phyloP scores from a whole-genome alignment of 75 land plant genomes.

The Picea sitchensis region DNA sequence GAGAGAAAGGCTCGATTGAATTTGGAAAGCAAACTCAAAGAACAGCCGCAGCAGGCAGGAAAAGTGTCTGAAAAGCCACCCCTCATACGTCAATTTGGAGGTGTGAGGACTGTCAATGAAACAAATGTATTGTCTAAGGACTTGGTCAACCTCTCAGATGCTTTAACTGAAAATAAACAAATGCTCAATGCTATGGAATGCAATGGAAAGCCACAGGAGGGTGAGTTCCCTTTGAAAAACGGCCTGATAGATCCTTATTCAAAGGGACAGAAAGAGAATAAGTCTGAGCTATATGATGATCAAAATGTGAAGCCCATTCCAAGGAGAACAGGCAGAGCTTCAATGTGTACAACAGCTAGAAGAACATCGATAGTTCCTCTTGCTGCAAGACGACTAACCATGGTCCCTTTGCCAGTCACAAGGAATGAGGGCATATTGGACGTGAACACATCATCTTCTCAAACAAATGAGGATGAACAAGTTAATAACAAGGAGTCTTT shows the following conservation, averaged over 20 bases:
- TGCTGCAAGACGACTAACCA: constrained; percentile 39
- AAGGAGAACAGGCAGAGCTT: constrained; percentile 49
- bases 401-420: constrained; percentile 39
- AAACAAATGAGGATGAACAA: background rate
- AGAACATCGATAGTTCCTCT: constrained; percentile 19
- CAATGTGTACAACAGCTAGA: constrained; percentile 37
- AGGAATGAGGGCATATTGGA: constrained; percentile 8
- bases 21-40: constrained; percentile 59
- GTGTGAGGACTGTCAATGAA: constrained; percentile 17
- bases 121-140: constrained; percentile 22
- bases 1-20: constrained; percentile 80
- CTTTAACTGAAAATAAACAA: constrained; percentile 23
- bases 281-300: constrained; percentile 23
- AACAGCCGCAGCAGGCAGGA: constrained; percentile 36
- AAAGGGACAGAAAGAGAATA: constrained; percentile 53
- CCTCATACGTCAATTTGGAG: constrained; percentile 17
- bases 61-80: constrained; percentile 10
- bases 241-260: constrained; percentile 4
- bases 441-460: background rate
- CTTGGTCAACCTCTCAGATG: constrained; percentile 16
- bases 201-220: constrained; percentile 6
- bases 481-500: background rate
- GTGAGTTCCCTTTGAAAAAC: background rate
- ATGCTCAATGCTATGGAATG: background rate
- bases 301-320: constrained; percentile 12